phyloP scores from a whole-genome alignment of 805 yeast species.

The Spathaspora girioi region DNA sequence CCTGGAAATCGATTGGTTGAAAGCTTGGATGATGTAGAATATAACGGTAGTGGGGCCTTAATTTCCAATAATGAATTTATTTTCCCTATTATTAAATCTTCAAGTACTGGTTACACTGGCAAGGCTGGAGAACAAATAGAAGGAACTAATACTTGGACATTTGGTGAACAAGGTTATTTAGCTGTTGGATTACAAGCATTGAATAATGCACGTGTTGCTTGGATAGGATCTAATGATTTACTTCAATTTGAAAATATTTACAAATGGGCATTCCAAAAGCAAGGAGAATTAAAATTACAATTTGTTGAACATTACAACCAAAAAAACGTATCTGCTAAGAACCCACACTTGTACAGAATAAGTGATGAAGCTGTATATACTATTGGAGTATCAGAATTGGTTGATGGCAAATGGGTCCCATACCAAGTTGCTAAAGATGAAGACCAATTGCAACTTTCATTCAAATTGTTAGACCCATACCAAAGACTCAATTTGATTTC shows the following conservation, averaged over 20 bases:
- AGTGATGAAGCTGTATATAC: constrained; percentile 64
- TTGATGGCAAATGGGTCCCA: constrained; percentile 64
- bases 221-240: constrained; percentile 73
- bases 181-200: constrained; percentile 78
- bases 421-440: constrained; percentile 35
- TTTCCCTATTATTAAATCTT: constrained; percentile 66
- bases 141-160: constrained; percentile 60
- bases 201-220: constrained; percentile 70
- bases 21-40: constrained; percentile 11
- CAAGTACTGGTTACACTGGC: constrained; percentile 58
- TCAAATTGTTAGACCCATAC: constrained; percentile 92
- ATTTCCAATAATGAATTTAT: constrained; percentile 65
- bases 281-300: constrained; percentile 56
- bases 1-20: constrained; percentile 16
- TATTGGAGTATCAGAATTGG: constrained; percentile 45
- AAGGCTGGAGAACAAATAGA: constrained; percentile 43
- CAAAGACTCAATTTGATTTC: constrained; percentile 67
- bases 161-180: constrained; percentile 74
- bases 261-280: constrained; percentile 73
- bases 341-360: constrained; percentile 57
- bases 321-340: constrained; percentile 38
- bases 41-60: constrained; percentile 63
- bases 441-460: constrained; percentile 74
- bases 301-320: constrained; percentile 53
- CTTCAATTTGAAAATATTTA: constrained; percentile 30